These are phyloP conservation scores for Lactarius tabidus DNA, from an alignment of 768 basidiomycete species.

Conservation along the genomic window DNA sequence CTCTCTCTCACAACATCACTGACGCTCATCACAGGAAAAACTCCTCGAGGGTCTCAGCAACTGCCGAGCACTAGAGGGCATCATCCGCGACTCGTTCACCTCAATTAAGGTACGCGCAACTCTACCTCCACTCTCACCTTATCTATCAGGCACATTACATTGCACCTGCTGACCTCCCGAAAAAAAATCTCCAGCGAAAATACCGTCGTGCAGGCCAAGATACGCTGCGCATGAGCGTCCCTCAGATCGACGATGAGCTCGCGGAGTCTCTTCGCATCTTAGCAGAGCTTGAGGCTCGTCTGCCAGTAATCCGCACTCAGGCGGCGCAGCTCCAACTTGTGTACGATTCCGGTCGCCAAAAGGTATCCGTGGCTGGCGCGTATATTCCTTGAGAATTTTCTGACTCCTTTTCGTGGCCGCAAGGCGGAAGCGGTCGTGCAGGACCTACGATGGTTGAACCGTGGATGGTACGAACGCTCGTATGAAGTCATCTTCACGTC, in stretches of 20 bases:
- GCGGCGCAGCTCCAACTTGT: conserved; percentile 58
- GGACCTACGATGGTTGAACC: conserved; percentile 72
- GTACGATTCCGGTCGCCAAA: conserved; percentile 67
- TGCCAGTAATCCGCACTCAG: conserved; percentile 60
- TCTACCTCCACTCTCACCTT: background rate
- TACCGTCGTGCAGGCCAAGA: conserved; percentile 51
- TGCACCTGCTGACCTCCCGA: conserved; percentile 1
- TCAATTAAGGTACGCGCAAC: conserved; percentile 53
- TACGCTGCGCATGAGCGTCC: conserved; percentile 55
- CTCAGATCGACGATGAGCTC: conserved; percentile 56
- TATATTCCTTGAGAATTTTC: background rate
- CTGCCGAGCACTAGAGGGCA: conserved; percentile 67
- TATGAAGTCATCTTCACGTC: conserved; percentile 70
- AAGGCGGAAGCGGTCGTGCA: conserved; percentile 64
- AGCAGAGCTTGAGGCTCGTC: conserved; percentile 49
- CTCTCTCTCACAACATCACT: background rate
- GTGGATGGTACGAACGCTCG: conserved; percentile 73
- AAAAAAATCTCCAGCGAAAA: conserved; percentile 43
- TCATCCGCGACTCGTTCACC: conserved; percentile 59
- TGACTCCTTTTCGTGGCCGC: background rate
- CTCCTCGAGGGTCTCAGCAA: conserved; percentile 70
- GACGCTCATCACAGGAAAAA: conserved; percentile 42
- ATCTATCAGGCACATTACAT: background rate
- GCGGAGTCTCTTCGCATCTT: conserved; percentile 58
- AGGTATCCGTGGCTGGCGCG: conserved; percentile 40